Percentiles rank a stretch among this genome's conserved stretches.
Evolutionary conservation across 2,329 filamentous ascomycete species (phyloP).

Genomic region (Trichoderma simmonsii): DNA sequence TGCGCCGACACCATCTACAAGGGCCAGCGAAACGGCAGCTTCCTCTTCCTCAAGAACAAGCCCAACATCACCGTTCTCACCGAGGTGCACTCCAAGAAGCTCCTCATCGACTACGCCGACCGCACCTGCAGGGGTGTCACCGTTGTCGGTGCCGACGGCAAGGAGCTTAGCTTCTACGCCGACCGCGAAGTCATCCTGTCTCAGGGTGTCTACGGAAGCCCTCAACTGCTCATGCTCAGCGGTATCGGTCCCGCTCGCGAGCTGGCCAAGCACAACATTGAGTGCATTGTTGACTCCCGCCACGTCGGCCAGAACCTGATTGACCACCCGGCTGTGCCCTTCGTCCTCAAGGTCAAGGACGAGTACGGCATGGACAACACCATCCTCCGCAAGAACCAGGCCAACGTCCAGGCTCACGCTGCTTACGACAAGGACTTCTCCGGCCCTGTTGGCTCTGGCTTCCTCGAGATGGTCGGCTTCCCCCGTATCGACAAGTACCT

Average conservation of each 20-base stretch:
- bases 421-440: slow-evolving; percentile 38
- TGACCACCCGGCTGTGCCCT: slow-evolving; percentile 56
- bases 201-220: slow-evolving; percentile 58
- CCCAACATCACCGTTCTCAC: slow-evolving; percentile 53
- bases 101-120: slow-evolving; percentile 47
- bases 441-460: slow-evolving; percentile 40
- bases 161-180: slow-evolving; percentile 46
- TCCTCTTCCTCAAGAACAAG: slow-evolving; percentile 50
- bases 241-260: slow-evolving; percentile 58
- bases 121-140: slow-evolving; percentile 43
- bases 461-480: slow-evolving; percentile 53
- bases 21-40: slow-evolving; percentile 52
- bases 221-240: slow-evolving; percentile 62
- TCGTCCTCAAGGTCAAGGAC: slow-evolving; percentile 46
- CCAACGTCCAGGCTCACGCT: slow-evolving; percentile 33
- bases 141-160: slow-evolving; percentile 38
- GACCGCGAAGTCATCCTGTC: slow-evolving; percentile 48
- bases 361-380: slow-evolving; percentile 39
- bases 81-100: slow-evolving; percentile 47
- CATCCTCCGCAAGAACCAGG: slow-evolving; percentile 37
- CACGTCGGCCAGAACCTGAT: slow-evolving; percentile 64
- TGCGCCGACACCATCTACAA: slow-evolving; percentile 56
- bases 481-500: slow-evolving; percentile 56
- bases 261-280: slow-evolving; percentile 52
- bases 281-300: slow-evolving; percentile 51